Conservation (phyloP, 2,329 filamentous ascomycete species). For the Fusarium falciforme region DNA sequence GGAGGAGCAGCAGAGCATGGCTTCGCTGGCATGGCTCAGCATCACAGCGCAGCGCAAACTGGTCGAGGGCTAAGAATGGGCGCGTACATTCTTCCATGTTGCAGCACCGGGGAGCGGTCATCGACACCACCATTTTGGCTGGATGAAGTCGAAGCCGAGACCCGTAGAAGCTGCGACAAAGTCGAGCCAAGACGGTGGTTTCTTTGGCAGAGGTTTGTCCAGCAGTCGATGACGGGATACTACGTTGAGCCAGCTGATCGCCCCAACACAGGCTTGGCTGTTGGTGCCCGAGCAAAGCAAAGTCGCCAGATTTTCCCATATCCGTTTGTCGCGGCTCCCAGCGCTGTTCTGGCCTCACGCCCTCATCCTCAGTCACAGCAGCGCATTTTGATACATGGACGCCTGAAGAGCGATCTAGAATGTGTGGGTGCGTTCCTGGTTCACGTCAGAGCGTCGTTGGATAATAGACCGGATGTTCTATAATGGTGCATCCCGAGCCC, state of each 20-base stretch:
- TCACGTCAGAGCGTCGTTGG: neutral
- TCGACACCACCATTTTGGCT: neutral
- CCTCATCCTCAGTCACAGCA: constrained; percentile 12
- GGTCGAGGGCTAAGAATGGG: neutral
- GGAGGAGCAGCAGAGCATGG: constrained; percentile 10
- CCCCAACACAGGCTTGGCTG: constrained; percentile 6
- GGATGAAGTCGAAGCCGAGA: neutral
- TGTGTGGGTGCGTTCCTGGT: neutral
- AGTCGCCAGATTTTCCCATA: constrained; percentile 1
- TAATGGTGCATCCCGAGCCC: constrained; percentile 19
- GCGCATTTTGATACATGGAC: neutral
- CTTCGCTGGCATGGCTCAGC: constrained; percentile 22
- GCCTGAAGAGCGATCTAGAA: neutral
- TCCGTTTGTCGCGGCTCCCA: constrained; percentile 3
- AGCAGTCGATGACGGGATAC: constrained; percentile 16
- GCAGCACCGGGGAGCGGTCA: constrained; percentile 1
- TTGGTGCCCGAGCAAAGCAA: constrained; percentile 40
- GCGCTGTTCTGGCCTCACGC: constrained; percentile 9
- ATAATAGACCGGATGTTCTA: constrained; percentile 3
- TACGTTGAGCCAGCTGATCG: constrained; percentile 8
- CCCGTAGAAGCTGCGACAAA: constrained; percentile 3
- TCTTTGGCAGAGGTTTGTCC: constrained; percentile 9
- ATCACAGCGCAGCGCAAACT: neutral
- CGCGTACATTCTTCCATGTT: neutral
- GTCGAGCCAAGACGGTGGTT: constrained; percentile 10